Evolutionary conservation across 176 grass and related monocot genomes (phyloP), one percentile per base, ranked within the genome.

Genomic region (Thalia dealbata): DNA sequence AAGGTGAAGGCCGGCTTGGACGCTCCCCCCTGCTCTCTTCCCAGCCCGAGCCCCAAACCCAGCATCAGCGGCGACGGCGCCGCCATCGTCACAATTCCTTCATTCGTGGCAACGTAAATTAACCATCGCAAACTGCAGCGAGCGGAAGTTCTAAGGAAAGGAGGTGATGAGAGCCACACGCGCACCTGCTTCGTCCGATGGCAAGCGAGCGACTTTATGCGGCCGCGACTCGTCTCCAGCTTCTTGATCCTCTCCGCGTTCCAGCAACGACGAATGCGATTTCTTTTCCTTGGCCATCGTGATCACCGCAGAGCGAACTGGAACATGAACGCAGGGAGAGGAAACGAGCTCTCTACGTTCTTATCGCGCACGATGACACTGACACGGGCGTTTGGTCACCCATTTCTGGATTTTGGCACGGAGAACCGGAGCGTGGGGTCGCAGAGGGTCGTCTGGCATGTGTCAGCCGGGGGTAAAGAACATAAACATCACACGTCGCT

Each of bases 31-130:
- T 16, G 29, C 52, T 70, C 71, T 67, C 75, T 66, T 38, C 78
- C 81, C 61, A 73, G 64, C 67, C 27, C 70, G 21, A 59, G 61
- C 25, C 58, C 62, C 64, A 71, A 80, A 3, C 92, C 90, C 14
- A 97, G 95, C 26, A 79, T 79, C 67, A 91, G 69, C n/a, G 90
- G 82, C 81, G 82, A 78, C 56, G 87, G 78, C 46, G 64, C 76
- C 35, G 90, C 90, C 90, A 88, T 92, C 21, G 87, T 88, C 75
- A 88, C 89, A 35, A 69, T 28, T 21, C 81, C 93, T 92, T 63
- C 3, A 38, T 38, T 4, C 3, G 32, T 4, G 32, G 32, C 32
- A 38, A 4, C 32, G 4, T 38, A 21, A 21, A 67, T 2, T 6
- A 28, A 63, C 0, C 10, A 27, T 11, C 12, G 13, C 21, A 63